Conservation (phyloP, 768 basidiomycete species). For the Lentinula raphanica region DNA sequence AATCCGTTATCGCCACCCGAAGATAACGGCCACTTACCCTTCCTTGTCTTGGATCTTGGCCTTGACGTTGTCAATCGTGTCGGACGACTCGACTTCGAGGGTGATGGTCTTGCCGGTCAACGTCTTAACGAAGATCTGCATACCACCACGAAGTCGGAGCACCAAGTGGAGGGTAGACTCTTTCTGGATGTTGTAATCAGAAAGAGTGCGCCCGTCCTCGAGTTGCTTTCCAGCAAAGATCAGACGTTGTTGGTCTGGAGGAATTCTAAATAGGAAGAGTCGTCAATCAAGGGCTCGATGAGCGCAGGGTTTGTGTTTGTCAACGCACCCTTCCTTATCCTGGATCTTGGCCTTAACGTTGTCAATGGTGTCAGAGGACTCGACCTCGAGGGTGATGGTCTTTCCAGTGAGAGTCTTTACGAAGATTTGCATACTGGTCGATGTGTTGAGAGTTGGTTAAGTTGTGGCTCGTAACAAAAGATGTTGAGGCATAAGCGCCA, state of each 20-base stretch:
- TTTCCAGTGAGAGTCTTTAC: conserved; percentile 62
- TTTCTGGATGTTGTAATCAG: conserved; percentile 66
- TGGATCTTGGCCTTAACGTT: conserved; percentile 81
- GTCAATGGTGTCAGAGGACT: conserved; percentile 67
- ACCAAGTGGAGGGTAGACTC: conserved; percentile 58
- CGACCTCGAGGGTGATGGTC: conserved; percentile 73
- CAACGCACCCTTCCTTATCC: conserved; percentile 74
- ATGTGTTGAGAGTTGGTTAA: background rate
- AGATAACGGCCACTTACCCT: conserved; percentile 31
- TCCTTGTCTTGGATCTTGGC: conserved; percentile 86
- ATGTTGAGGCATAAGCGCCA: background rate
- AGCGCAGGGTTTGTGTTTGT: background rate
- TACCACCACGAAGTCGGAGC: conserved; percentile 41
- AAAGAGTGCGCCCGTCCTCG: conserved; percentile 75
- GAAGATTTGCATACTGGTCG: conserved; percentile 40
- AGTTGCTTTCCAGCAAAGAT: conserved; percentile 84
- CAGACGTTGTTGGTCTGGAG: conserved; percentile 73
- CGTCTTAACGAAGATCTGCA: conserved; percentile 90
- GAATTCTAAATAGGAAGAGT: conserved; percentile 22
- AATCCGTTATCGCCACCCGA: background rate
- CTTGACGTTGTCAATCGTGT: conserved; percentile 74
- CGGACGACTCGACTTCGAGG: conserved; percentile 77
- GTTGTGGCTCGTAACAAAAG: conserved; percentile 2
- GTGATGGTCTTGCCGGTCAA: conserved; percentile 89
- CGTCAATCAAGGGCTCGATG: background rate